phyloP scores from a whole-genome alignment of 805 yeast species.

The Cyberlindnera amylophila region DNA sequence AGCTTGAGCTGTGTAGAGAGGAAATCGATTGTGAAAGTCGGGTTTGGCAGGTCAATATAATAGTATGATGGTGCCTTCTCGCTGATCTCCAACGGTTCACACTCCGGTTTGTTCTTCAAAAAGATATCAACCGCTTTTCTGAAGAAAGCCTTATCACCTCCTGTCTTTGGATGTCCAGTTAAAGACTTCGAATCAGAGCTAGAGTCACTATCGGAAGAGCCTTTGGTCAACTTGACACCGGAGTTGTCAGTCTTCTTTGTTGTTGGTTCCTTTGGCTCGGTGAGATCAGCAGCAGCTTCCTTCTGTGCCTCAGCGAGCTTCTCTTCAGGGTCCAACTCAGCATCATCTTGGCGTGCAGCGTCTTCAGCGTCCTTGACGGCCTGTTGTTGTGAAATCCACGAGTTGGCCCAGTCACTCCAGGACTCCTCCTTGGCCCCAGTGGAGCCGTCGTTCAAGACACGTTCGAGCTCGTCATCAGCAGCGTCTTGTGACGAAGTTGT shows the following conservation, averaged over 20 bases:
- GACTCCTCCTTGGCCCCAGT: not conserved
- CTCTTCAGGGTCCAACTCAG: too few relatives aligned
- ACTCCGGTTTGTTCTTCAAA: conserved; percentile 22
- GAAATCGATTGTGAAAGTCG: conserved; percentile 28
- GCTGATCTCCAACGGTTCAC: conserved; percentile 13
- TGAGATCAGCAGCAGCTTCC: not conserved
- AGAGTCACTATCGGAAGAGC: not conserved
- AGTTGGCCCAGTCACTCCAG: conserved; percentile 7
- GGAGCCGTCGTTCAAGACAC: conserved; percentile 1
- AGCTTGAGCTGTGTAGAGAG: conserved; percentile 16
- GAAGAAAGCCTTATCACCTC: conserved; percentile 11
- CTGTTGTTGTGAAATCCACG: conserved; percentile 4
- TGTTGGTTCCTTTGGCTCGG: not conserved
- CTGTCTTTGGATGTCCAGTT: not conserved
- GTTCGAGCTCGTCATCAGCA: conserved; percentile 3
- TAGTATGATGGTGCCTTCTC: conserved; percentile 27
- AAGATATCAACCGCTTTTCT: conserved; percentile 21
- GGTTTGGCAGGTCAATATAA: conserved; percentile 26
- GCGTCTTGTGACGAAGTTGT: not conserved
- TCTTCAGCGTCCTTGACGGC: conserved; percentile 1
- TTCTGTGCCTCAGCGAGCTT: not conserved
- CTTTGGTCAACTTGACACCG: not conserved
- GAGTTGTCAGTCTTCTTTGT: not conserved
- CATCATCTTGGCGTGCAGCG: not conserved
- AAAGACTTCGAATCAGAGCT: not conserved